Conservation (phyloP, 2,329 filamentous ascomycete genomes). For the Torrubiella hemipterigena region DNA sequence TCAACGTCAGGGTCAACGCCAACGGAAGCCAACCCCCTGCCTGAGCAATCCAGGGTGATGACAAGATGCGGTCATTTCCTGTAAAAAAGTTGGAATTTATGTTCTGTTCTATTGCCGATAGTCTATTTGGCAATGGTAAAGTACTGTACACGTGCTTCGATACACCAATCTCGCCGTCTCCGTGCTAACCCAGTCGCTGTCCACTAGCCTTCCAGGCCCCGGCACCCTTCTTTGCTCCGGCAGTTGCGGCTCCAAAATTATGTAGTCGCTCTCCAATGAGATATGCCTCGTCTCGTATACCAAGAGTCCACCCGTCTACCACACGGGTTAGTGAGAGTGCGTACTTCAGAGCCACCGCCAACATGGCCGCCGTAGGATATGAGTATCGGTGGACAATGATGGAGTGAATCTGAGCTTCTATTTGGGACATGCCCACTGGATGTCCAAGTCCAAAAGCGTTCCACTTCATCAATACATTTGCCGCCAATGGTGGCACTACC, state of each 20-base stretch:
- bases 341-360: conserved; percentile 30
- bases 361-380: conserved; percentile 54
- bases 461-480: conserved; percentile 20
- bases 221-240: conserved; percentile 21
- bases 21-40: too few relatives aligned
- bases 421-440: conserved; percentile 7
- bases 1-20: too few relatives aligned
- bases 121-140: too few relatives aligned
- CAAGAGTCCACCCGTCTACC: conserved; percentile 63
- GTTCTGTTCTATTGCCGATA: too few relatives aligned
- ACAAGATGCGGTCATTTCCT: too few relatives aligned
- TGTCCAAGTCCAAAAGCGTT: conserved; percentile 7
- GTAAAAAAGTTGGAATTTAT: too few relatives aligned
- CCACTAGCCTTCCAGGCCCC: conserved; percentile 24
- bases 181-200: too few relatives aligned
- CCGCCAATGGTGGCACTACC: conserved; percentile 48
- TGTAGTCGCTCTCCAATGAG: conserved; percentile 88
- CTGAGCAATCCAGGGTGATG: too few relatives aligned
- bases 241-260: conserved; percentile 60
- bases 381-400: conserved; percentile 42
- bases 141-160: too few relatives aligned
- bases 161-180: too few relatives aligned
- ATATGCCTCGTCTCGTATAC: conserved; percentile 90
- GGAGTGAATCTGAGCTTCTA: conserved; percentile 16
- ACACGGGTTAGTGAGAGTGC: conserved; percentile 43